phyloP scores from a whole-genome alignment of 352 stramenopile species.

The Lagenidium sp. region DNA sequence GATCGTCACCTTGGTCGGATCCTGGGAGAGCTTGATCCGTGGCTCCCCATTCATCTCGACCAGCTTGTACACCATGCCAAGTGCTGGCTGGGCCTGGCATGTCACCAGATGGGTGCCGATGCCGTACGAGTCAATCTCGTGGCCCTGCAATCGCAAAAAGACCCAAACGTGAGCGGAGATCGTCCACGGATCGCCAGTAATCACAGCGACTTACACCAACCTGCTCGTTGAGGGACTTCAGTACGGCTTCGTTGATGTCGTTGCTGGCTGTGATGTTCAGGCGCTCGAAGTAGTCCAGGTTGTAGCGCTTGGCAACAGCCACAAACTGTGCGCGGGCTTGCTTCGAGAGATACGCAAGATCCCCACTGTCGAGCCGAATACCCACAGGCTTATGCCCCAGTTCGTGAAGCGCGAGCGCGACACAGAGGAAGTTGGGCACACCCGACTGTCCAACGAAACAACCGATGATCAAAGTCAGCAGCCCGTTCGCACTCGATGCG shows the following conservation, averaged over 20 bases:
- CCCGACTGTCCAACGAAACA: conserved; percentile 88
- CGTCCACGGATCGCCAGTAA: not conserved
- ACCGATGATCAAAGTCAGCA: conserved; percentile 4
- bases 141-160: conserved; percentile 39
- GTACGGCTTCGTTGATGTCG: conserved; percentile 98
- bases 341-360: conserved; percentile 95
- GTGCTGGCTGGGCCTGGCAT: conserved; percentile 96
- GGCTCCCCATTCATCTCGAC: conserved; percentile 95
- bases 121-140: conserved; percentile 94
- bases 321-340: conserved; percentile 66
- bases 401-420: conserved; percentile 92
- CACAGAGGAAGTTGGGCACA: conserved; percentile 96
- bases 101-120: conserved; percentile 96
- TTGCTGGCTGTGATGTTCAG: conserved; percentile 96
- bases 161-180: conserved; percentile 2
- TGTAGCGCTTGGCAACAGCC: conserved; percentile 34
- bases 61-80: conserved; percentile 99
- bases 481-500: not conserved
- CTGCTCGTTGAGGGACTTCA: conserved; percentile 93
- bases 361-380: conserved; percentile 97
- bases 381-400: conserved; percentile 87
- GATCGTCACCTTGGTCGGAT: conserved; percentile 94
- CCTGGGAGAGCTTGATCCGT: conserved; percentile 97
- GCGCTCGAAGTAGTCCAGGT: conserved; percentile 71
- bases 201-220: conserved; percentile 24